Evolutionary conservation across 257 asterid genomes (phyloP).

Genomic region (Misopates orontium): DNA sequence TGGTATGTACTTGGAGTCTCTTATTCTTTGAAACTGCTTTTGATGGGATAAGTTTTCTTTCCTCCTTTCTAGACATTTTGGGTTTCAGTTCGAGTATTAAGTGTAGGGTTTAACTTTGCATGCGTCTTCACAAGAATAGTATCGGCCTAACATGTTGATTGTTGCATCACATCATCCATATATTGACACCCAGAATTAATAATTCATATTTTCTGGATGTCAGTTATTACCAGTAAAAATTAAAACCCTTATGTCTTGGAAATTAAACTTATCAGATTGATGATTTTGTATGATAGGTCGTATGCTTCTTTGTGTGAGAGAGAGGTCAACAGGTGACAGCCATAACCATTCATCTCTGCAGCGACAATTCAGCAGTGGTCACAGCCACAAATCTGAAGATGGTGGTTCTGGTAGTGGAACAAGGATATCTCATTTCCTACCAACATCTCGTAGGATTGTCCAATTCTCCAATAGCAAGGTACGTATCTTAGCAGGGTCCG

Average conservation of each 20-base stretch:
- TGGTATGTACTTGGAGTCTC: constrained; percentile 48
- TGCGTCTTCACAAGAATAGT: not conserved
- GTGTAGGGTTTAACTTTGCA: not conserved
- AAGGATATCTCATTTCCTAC: constrained; percentile 91
- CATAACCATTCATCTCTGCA: constrained; percentile 84
- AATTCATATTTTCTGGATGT: not conserved
- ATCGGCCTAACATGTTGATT: not conserved
- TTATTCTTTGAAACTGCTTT: constrained; percentile 19
- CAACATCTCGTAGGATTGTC: constrained; percentile 96
- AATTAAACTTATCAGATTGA: constrained; percentile 16
- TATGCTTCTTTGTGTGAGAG: constrained; percentile 98
- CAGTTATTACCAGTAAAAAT: constrained; percentile 2
- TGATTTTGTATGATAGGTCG: constrained; percentile 57
- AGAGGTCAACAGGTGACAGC: constrained; percentile 72
- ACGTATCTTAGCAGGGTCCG: constrained; percentile 9
- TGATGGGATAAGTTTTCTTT: constrained; percentile 8
- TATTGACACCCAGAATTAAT: constrained; percentile 3
- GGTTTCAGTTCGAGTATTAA: not conserved
- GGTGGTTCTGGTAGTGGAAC: constrained; percentile 79
- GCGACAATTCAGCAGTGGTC: constrained; percentile 95
- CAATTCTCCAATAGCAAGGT: constrained; percentile 98
- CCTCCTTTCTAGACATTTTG: not conserved
- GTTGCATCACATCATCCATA: too few species aligned
- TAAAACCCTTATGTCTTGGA: not conserved
- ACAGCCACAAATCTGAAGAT: constrained; percentile 79